Base-by-base conservation (phyloP, 208 protist species). In the Acanthamoeba healyi region DNA sequence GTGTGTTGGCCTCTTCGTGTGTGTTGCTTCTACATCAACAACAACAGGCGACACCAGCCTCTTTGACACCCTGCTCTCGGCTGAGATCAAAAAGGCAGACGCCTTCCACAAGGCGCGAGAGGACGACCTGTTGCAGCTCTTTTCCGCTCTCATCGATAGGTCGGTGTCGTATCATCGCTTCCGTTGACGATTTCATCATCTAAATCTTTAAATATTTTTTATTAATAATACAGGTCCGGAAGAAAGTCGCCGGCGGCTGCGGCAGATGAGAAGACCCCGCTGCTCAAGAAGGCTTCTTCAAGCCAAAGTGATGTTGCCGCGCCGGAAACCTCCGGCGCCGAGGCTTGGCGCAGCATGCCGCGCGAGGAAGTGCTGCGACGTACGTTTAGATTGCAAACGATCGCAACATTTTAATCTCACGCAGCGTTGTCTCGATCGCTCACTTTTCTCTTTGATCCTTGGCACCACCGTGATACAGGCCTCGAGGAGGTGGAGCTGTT, bases 41-140 rank as follows among this genome's bases (percentile, higher is more conserved):
- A 36, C 36, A 26, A 79, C 51, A 87, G 79, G 79, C 40, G 79
- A 87, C n/a, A 87, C 79, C 24, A 87, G 79, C 44, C 79, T 87
- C 51, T 61, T 87, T 54, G 79, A 87, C 36, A 65, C 79, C 29
- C 49, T 87, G 7, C 79, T 87, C 1, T 42, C n/a, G 51, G 34
- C 24, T 44, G 79, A 87, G 79, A 36, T 87, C 5, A 87, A 87
- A 15, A 87, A 87, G 42, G 51, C 36, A 3, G 79, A 87, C 12
- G 29, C 44, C 5, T 87, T 87, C 79, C 34, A 61, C 46, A 87
- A 87, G 79, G 44, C 51, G 5, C 44, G 36, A 6, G 79, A 87
- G 36, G 49, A 51, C 24, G 44, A 87, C 0, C 79, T 87, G 22
- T 26, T 87, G 29, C 5, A 87, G 14, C 79, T 61, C 10, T 58